Evolutionary conservation across 768 basidiomycete genomes (phyloP), one percentile per base, ranked within the genome.

Genomic region (Rhodocollybia butyracea): DNA sequence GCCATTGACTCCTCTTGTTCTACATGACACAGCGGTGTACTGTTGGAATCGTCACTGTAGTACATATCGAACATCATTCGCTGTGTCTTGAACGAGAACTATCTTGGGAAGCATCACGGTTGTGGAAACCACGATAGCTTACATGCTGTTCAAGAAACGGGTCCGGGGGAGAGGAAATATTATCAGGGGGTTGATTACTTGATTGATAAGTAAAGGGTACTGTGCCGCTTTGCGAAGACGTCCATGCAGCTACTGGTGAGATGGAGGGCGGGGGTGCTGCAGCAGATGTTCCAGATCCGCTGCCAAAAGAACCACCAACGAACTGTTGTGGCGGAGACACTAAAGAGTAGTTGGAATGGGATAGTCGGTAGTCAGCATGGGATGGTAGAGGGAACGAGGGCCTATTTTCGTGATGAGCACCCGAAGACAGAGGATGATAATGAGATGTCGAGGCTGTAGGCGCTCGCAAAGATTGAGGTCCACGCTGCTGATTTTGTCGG

Each of bases 361-460:
- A n/a, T n/a, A n/a, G n/a, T n/a, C n/a, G n/a, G n/a, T n/a, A n/a
- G n/a, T n/a, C n/a, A n/a, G n/a, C n/a, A n/a, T n/a, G 13, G 22
- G 48, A 24, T 24, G 34, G 10, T 21, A 24, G 34, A 11, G 34
- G 13, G 27, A 50, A 38, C 21, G 48, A 38, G 24, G 22, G 17
- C 13, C 27, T 32, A 5, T 36, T 31, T 26, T 17, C 34, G 19
- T 36, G 48, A 10, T 5, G 19, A 7, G 34, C 27, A 19, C 21
- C 27, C 15, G 26, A 22, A 29, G 24, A 29, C 21, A 45, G 26
- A 27, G 48, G 48, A 50, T 24, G 24, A 24, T 50, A 38, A 29
- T n/a, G 48, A 50, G 48, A 50, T 50, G 38, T 50, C 34, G 32
- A 11, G 22, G 38, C 48, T 19, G 34, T 36, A 8, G 48, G 48